Base-by-base conservation (phyloP, 345 rosid species). In the Diplotaxis tenuifolia region DNA sequence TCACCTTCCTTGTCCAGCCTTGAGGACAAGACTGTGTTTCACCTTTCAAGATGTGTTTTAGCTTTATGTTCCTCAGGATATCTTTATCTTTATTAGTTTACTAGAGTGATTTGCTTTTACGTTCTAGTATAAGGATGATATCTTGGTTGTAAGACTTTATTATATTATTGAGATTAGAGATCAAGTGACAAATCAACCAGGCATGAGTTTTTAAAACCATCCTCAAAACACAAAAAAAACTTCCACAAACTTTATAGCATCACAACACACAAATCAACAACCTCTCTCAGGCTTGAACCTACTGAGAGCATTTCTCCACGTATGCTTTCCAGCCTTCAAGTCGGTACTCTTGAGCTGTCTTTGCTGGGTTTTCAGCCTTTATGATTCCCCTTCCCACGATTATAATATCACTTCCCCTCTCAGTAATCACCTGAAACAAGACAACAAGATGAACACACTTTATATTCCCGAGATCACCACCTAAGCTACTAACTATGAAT, bases 321-420 rank as follows among this genome's bases (percentile, higher is more conserved):
- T 95, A 92, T 3, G 98, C 96, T 64, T 90, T 86, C 99, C 99
- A 95, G 72, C 98, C 97, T 79, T 90, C 89, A 83, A 90, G 85
- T 8, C 98, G 92, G 68, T 92, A 95, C 47, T 90, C 93, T 0
- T 84, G 88, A 55, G 99, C 96, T 57, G 82, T 86, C 68, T 85
- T 87, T 6, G 84, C 87, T 66, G 98, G 96, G 31, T 92, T 77
- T 19, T 83, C 78, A 0, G 98, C 99, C 85, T 85, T 95, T 38
- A 90, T 90, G 75, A 92, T 95, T 78, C 99, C 98, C 5, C 98
- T 86, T 15, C 99, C 99, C 9, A 95, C 96, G 9, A 95, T 95
- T 62, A 95, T 90, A n/a, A 95, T 90, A 79, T 95, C 99, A 19
- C 98, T 95, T 22, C 96, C 97, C 71, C 98, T 81, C 76, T 92